Base-by-base conservation (phyloP, 371 early-diverging fungal species). In the Actinomortierella wolfii region DNA sequence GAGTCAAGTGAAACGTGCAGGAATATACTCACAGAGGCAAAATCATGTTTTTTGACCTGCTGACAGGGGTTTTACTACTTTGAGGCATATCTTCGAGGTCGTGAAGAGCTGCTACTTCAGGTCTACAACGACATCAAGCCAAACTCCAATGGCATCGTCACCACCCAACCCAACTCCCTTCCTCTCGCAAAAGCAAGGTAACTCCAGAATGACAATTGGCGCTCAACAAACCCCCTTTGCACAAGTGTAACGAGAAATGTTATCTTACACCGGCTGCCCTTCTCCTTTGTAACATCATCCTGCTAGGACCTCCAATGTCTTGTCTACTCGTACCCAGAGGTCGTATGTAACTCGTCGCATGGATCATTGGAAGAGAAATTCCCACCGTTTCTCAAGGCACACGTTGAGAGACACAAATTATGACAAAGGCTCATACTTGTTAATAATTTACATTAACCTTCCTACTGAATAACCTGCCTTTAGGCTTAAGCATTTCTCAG, bases 31-130 rank as follows among this genome's bases (percentile, higher is more conserved):
- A n/a, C n/a, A n/a, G n/a, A n/a, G n/a, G n/a, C n/a, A n/a, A n/a
- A n/a, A n/a, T n/a, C n/a, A n/a, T n/a, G n/a, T 52, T 54, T 51
- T 29, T 68, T 77, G 51, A 17, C 47, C 5, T 47, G 26, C 6
- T 58, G 34, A 18, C 13, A 92, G 93, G 92, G 93, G 15, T 92
- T 92, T 56, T 70, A 77, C 48, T 79, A 91, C 51, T 90, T 93
- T 79, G 87, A 91, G 28, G 77, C 87, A 5, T 83, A 90, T 42
- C 77, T 89, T 28, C 82, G 90, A 50, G 89, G 92, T 49, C 79
- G 89, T 28, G 93, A 92, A 71, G 93, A 92, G 47, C 69, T 92
- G 2, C 67, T 92, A 1, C 68, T 91, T 24, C 81, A 83, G 13
- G 84, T 90, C 43, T 83, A 76, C 64, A 76, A 75, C 28, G 70